A percentile compares a stretch with the other conserved stretches of the same genome.
Conservation (phyloP, 2,329 filamentous ascomycete genomes). For the Sclerotinia spermophila region DNA sequence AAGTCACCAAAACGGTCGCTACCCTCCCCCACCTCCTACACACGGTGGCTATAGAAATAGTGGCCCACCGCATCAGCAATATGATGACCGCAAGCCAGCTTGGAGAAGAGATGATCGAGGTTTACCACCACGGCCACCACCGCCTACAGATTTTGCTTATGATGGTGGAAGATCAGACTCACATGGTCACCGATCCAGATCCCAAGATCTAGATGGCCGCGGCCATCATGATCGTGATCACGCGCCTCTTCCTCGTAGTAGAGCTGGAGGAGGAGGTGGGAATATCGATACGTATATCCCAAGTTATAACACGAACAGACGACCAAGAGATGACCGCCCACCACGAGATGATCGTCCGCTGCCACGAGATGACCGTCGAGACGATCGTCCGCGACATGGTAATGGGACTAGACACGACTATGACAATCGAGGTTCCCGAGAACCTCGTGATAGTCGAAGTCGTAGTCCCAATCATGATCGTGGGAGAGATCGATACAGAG, state of each 20-base stretch:
- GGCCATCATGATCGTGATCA: slow-evolving; percentile 23
- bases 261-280: slow-evolving; percentile 23
- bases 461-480: slow-evolving; percentile 42
- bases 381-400: slow-evolving; percentile 32
- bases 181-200: slow-evolving; percentile 42
- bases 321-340: slow-evolving; percentile 38
- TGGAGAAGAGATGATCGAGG: slow-evolving; percentile 34
- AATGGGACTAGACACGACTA: slow-evolving; percentile 41
- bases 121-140: slow-evolving; percentile 35
- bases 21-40: slow-evolving; percentile 26
- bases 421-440: slow-evolving; percentile 40
- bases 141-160: slow-evolving; percentile 31
- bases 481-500: slow-evolving; percentile 43
- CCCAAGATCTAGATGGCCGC: slow-evolving; percentile 37
- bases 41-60: slow-evolving; percentile 32
- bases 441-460: slow-evolving; percentile 38
- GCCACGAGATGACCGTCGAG: slow-evolving; percentile 38
- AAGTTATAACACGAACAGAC: slow-evolving; percentile 42
- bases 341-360: slow-evolving; percentile 39
- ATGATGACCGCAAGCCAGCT: slow-evolving; percentile 36
- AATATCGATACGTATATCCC: slow-evolving; percentile 50
- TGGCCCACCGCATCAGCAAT: slow-evolving; percentile 27
- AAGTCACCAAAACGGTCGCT: slow-evolving; percentile 13
- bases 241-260: slow-evolving; percentile 26
- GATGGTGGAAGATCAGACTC: slow-evolving; percentile 36